phyloP scores from a whole-genome alignment of 805 yeast species.

The Suhomyces emberorum region DNA sequence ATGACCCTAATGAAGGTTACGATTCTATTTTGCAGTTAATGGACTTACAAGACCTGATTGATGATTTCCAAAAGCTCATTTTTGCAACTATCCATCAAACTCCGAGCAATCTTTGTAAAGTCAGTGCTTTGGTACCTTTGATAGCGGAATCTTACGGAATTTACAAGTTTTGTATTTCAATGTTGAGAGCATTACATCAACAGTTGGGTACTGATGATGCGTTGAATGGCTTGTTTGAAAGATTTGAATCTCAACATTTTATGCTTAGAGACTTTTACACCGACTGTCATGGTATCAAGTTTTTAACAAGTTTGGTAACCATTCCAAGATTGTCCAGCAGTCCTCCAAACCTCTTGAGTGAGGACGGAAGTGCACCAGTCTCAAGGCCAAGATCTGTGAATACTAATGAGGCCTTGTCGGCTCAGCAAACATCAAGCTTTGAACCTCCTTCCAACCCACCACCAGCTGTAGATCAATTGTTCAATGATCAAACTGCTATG shows the following conservation, averaged over 20 bases:
- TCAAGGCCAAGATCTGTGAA: constrained; percentile 29
- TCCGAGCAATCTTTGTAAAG: constrained; percentile 67
- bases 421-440: constrained; percentile 37
- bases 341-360: constrained; percentile 57
- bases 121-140: constrained; percentile 84
- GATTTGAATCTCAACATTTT: constrained; percentile 72
- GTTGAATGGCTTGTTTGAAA: constrained; percentile 65
- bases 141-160: constrained; percentile 92
- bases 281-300: constrained; percentile 82
- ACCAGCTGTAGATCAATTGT: constrained; percentile 33
- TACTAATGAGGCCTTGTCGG: constrained; percentile 27
- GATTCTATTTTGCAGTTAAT: constrained; percentile 83
- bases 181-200: constrained; percentile 84
- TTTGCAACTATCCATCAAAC: constrained; percentile 68
- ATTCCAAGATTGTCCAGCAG: constrained; percentile 63
- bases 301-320: constrained; percentile 74
- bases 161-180: constrained; percentile 81
- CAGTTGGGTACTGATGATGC: constrained; percentile 74
- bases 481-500: constrained; percentile 50
- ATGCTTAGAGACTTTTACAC: constrained; percentile 78
- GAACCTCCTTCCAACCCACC: constrained; percentile 37
- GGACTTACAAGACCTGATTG: constrained; percentile 80
- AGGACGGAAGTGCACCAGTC: constrained; percentile 35
- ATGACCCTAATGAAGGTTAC: constrained; percentile 94
- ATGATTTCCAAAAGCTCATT: constrained; percentile 70